Evolutionary conservation across 2,329 filamentous ascomycete species (phyloP), one percentile per base, ranked within the genome.

Genomic region (Cryphonectria japonica): DNA sequence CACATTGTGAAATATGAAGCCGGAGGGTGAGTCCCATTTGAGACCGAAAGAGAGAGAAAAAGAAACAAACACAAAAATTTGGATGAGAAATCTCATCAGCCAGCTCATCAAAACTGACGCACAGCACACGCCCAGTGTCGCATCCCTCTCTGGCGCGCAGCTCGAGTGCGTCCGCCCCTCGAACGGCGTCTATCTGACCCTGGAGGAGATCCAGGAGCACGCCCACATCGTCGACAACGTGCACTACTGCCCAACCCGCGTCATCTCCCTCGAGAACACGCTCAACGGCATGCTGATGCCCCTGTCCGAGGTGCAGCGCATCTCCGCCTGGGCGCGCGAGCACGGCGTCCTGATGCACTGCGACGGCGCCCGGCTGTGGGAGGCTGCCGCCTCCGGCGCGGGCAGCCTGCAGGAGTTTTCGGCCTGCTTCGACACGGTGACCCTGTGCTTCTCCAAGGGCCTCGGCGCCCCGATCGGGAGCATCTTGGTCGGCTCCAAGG

Each of bases 231-330:
- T 86, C 74, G 87, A 92, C 69, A 89, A 97, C 75, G 87, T 96
- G 29, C 93, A 97, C 78, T 84, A 86, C 43, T 94, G 92, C 76
- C 94, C 94, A 0, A 97, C 94, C 0, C 88, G 88, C 61, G 87
- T 97, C 66, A 93, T 98, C 75, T 91, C 88, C 73, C 84, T 97
- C 64, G 94, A 98, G 78, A 97, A 97, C 78, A 97, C 95, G 0
- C 86, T 97, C 66, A 88, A 89, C 69, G 94, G 94, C 34, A 89
- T 90, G 76, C 85, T 97, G 61, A 91, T 93, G 85, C 95, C 94
- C 0, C 85, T 97, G 0, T 81, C 82, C 1, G 94, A 97, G 79
- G 86, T 90, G 13, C 85, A 84, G 71, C 85, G 87, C 60, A 97
- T 97, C 76, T 85, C 89, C 0, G 83, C 84, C 0, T 97, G 92